Conservation (phyloP, 495 filamentous ascomycete genomes). For the Trichoderma gamsii region DNA sequence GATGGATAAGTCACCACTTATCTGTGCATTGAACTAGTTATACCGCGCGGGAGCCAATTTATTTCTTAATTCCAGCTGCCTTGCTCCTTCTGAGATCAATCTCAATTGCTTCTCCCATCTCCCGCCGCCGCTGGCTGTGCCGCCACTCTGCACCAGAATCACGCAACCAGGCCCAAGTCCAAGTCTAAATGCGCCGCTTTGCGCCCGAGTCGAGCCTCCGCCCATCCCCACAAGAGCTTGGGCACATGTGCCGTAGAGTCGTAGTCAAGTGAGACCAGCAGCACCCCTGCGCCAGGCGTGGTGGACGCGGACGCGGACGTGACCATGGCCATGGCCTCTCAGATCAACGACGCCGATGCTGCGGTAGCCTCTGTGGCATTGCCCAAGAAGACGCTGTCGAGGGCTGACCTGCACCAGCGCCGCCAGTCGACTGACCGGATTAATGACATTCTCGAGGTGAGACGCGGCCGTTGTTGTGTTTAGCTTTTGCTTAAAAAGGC, state of each 20-base stretch:
- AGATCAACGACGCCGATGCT: neutral
- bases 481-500: constrained; percentile 5
- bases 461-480: neutral
- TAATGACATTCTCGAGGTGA: constrained; percentile 17
- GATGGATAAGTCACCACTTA: neutral
- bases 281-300: neutral
- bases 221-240: constrained; percentile 1
- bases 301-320: neutral
- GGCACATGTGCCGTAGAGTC: neutral
- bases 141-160: constrained; percentile 1
- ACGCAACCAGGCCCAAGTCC: neutral
- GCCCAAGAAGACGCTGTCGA: constrained; percentile 3
- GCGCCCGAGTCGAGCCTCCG: neutral
- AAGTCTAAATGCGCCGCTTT: constrained; percentile 6
- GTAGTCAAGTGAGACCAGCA: constrained; percentile 4
- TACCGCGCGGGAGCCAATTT: neutral
- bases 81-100: neutral
- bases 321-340: neutral
- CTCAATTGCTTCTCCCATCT: neutral
- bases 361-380: constrained; percentile 3
- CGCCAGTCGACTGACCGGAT: constrained; percentile 10
- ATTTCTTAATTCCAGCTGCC: neutral
- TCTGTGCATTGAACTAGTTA: neutral
- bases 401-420: neutral
- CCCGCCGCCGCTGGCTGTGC: neutral